Evolutionary conservation across 164 flowering plant genomes (phyloP).

Genomic region (Macadamia tetraphylla): DNA sequence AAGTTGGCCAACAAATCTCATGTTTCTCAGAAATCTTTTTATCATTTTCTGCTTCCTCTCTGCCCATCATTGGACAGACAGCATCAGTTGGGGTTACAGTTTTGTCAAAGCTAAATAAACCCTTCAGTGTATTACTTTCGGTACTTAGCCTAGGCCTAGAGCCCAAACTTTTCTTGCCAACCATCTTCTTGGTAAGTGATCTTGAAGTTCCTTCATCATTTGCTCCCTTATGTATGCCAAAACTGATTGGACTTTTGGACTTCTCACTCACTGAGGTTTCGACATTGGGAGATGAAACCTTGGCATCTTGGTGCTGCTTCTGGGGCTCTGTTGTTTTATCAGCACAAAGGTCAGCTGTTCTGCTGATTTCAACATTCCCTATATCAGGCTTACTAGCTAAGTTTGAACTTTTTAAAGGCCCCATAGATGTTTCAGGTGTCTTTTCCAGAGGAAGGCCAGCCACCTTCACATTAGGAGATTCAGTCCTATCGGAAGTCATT

Average conservation of each 20-base stretch:
- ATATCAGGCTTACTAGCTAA: constrained; percentile 6
- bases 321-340: constrained; percentile 13
- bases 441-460: neutral
- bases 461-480: neutral
- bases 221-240: constrained; percentile 16
- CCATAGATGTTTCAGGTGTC: constrained; percentile 13
- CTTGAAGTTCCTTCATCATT: constrained; percentile 18
- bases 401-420: constrained; percentile 4
- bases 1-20: constrained; percentile 7
- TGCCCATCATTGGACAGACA: constrained; percentile 10
- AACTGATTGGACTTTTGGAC: constrained; percentile 7
- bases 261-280: constrained; percentile 13
- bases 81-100: constrained; percentile 13
- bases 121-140: constrained; percentile 25
- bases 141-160: constrained; percentile 32
- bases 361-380: constrained; percentile 1
- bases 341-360: constrained; percentile 7
- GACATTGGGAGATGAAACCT: constrained; percentile 14
- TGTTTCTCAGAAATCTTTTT: constrained; percentile 4
- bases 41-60: constrained; percentile 10
- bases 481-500: constrained; percentile 1
- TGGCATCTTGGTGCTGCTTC: constrained; percentile 17
- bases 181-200: constrained; percentile 30
- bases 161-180: constrained; percentile 41
- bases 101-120: constrained; percentile 26